Evolutionary conservation across 1,284 basidiomycete species (phyloP).

Genomic region (Hypsizygus ulmarius): DNA sequence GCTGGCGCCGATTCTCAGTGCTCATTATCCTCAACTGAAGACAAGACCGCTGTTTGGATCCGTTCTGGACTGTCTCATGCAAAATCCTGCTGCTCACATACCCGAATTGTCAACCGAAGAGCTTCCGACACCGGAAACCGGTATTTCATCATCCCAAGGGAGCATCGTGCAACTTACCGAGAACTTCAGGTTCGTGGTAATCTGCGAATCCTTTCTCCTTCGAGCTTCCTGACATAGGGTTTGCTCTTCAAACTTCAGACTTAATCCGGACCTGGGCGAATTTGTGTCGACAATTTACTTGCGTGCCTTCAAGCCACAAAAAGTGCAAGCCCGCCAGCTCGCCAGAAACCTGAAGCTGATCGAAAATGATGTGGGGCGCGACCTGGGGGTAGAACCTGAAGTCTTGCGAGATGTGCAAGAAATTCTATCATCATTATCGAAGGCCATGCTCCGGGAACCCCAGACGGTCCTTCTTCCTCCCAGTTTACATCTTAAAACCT

Average conservation of each 20-base stretch:
- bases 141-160: constrained; percentile 22
- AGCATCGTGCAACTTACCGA: constrained; percentile 47
- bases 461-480: constrained; percentile 35
- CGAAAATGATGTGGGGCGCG: constrained; percentile 15
- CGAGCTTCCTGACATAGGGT: background rate
- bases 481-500: constrained; percentile 9
- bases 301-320: constrained; percentile 44
- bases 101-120: background rate
- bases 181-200: constrained; percentile 38
- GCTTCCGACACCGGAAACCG: background rate
- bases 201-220: background rate
- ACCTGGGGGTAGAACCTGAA: constrained; percentile 19
- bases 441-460: constrained; percentile 38
- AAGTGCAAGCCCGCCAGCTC: constrained; percentile 39
- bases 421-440: constrained; percentile 37
- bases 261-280: constrained; percentile 49
- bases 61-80: constrained; percentile 45
- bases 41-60: constrained; percentile 43
- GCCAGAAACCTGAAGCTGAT: constrained; percentile 33
- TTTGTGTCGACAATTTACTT: constrained; percentile 51
- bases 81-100: constrained; percentile 14
- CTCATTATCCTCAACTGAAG: constrained; percentile 40
- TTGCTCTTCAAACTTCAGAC: constrained; percentile 22
- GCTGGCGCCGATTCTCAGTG: constrained; percentile 46
- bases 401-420: constrained; percentile 27